Conservation (phyloP, 345 rosid genomes). For the Lepidium aucheri region DNA sequence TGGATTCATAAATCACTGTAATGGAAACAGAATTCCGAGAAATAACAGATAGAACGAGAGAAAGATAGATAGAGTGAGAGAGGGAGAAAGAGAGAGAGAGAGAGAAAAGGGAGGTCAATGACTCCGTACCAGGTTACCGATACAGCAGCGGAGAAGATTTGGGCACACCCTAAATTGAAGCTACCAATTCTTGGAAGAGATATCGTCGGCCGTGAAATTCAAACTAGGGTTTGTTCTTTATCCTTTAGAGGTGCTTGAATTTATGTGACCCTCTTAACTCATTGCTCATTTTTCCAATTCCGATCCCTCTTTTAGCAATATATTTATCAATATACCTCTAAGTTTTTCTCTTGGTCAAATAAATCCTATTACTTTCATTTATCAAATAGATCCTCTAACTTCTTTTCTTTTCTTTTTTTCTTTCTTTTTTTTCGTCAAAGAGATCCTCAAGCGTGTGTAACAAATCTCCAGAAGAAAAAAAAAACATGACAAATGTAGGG, state of each 20-base stretch:
- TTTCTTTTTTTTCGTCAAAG: not conserved
- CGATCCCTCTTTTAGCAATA: not conserved
- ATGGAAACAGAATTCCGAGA: not conserved
- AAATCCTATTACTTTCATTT: too few relatives aligned
- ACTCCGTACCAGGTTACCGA: slow-evolving; percentile 23
- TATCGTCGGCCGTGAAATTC: slow-evolving; percentile 9
- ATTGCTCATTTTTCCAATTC: too few relatives aligned
- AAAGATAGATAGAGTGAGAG: not conserved
- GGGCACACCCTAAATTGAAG: not conserved
- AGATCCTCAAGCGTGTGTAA: not conserved
- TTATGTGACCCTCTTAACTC: not conserved
- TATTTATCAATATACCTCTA: not conserved
- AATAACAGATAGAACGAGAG: not conserved
- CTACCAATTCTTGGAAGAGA: not conserved
- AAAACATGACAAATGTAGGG: not conserved
- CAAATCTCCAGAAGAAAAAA: not conserved
- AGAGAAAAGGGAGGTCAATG: not conserved
- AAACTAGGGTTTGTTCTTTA: slow-evolving; percentile 14
- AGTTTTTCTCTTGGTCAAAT: too few relatives aligned
- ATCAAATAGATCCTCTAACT: not conserved
- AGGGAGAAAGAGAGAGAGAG: not conserved
- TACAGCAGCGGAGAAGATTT: slow-evolving; percentile 4
- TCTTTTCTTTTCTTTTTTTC: too few relatives aligned
- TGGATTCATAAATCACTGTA: not conserved
- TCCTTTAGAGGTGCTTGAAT: not conserved